These are phyloP conservation scores for Karstenula rhodostoma DNA, from an alignment of 2,329 filamentous ascomycete species.

Conservation along the genomic window DNA sequence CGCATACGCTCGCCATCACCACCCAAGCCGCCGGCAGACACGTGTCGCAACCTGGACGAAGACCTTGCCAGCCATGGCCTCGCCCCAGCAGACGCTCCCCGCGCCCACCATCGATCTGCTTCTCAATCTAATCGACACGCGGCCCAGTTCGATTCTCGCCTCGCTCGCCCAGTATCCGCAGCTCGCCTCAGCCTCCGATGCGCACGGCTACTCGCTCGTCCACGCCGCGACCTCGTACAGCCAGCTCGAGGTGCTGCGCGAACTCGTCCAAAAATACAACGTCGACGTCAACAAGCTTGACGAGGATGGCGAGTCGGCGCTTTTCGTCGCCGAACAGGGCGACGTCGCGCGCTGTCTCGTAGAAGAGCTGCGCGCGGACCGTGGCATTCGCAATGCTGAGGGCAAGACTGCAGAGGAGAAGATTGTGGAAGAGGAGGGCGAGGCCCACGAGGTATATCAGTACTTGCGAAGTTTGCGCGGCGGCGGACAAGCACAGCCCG, in stretches of 20 bases:
- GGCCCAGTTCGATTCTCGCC: conserved; percentile 74
- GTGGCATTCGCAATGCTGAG: conserved; percentile 71
- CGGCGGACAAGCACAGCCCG: conserved; percentile 31
- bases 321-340: conserved; percentile 88
- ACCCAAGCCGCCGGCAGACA: neutral
- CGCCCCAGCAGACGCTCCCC: conserved; percentile 32
- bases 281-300: conserved; percentile 84
- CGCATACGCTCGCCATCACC: conserved; percentile 1
- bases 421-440: conserved; percentile 76
- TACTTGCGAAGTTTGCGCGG: conserved; percentile 64
- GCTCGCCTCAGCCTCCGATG: conserved; percentile 83
- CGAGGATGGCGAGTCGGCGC: conserved; percentile 91
- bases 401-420: conserved; percentile 83
- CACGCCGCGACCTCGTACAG: conserved; percentile 95
- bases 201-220: conserved; percentile 91
- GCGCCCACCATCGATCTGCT: conserved; percentile 55
- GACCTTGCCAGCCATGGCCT: conserved; percentile 28
- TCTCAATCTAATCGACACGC: conserved; percentile 75
- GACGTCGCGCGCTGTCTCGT: conserved; percentile 81
- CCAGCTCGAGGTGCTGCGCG: conserved; percentile 79
- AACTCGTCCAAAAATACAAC: conserved; percentile 76
- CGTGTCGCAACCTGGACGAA: neutral
- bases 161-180: conserved; percentile 77
- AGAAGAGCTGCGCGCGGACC: conserved; percentile 80
- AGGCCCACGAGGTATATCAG: conserved; percentile 76